Evolutionary conservation across 2,329 filamentous ascomycete species (phyloP).

Genomic region (Apiospora pterosperma): DNA sequence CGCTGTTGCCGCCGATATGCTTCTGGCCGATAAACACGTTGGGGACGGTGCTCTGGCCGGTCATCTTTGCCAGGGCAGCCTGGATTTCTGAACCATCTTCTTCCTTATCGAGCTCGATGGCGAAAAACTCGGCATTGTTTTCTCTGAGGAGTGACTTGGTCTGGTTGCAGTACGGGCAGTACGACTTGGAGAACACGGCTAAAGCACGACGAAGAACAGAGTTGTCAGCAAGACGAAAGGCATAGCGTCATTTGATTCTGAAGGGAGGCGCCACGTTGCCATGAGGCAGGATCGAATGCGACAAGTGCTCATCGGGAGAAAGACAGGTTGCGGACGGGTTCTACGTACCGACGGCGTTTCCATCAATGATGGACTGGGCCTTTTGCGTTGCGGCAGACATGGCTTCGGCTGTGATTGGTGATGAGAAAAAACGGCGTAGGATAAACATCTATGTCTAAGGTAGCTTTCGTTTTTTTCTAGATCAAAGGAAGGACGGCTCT

Average conservation of each 20-base stretch:
- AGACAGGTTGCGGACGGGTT: neutral
- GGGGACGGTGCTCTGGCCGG: conserved; percentile 82
- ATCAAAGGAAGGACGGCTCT: neutral
- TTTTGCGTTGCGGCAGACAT: conserved; percentile 85
- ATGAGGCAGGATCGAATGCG: neutral
- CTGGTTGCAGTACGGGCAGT: conserved; percentile 87
- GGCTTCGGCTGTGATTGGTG: conserved; percentile 51
- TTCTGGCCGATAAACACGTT: conserved; percentile 90
- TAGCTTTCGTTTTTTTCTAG: neutral
- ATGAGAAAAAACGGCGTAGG: conserved; percentile 67
- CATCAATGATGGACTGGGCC: conserved; percentile 81
- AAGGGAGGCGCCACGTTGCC: neutral
- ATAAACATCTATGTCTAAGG: conserved; percentile 47
- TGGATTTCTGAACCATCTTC: conserved; percentile 81
- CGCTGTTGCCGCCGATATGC: conserved; percentile 96
- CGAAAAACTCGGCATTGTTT: conserved; percentile 67
- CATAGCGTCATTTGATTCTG: neutral
- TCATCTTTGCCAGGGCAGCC: conserved; percentile 75
- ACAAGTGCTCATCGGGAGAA: neutral
- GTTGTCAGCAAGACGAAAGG: conserved; percentile 3
- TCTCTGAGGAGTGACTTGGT: conserved; percentile 73
- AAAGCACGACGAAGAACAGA: neutral
- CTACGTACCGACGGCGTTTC: conserved; percentile 77
- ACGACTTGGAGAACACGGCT: conserved; percentile 97
- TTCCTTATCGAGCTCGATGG: conserved; percentile 81